phyloP scores from a whole-genome alignment of 257 asterid genomes.

The Orobanche coerulescens region DNA sequence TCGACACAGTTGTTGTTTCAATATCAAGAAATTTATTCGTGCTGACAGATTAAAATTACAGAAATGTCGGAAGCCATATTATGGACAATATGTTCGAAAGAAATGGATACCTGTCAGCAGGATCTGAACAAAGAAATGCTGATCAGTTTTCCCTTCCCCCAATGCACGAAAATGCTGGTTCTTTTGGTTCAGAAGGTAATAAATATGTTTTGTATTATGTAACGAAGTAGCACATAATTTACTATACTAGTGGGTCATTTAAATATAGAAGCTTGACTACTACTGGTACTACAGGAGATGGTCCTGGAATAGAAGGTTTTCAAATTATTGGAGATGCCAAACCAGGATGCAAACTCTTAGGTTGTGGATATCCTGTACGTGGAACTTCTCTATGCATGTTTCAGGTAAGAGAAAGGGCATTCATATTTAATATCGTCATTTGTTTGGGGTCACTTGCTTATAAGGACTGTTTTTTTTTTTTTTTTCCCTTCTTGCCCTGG shows the following conservation, averaged over 20 bases:
- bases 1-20: background rate
- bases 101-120: constrained; percentile 38
- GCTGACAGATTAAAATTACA: constrained; percentile 38
- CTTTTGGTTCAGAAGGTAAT: constrained; percentile 69
- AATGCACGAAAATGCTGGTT: constrained; percentile 40
- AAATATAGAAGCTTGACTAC: constrained; percentile 22
- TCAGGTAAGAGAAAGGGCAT: constrained; percentile 50
- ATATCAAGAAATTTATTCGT: constrained; percentile 3
- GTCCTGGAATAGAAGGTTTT: constrained; percentile 86
- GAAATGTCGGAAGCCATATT: constrained; percentile 48
- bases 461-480: constrained; percentile 4
- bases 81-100: constrained; percentile 39
- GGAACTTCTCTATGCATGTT: constrained; percentile 99
- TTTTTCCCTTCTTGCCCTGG: constrained; percentile 22
- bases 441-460: constrained; percentile 8
- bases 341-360: constrained; percentile 83
- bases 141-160: constrained; percentile 44
- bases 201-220: constrained; percentile 2
- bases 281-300: constrained; percentile 41
- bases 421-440: constrained; percentile 3
- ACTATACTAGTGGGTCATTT: constrained; percentile 19
- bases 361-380: constrained; percentile 90
- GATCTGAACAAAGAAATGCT: constrained; percentile 40
- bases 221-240: background rate
- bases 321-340: constrained; percentile 94